Conservation (phyloP, 2,329 filamentous ascomycete species). For the Fusarium anthophilum region DNA sequence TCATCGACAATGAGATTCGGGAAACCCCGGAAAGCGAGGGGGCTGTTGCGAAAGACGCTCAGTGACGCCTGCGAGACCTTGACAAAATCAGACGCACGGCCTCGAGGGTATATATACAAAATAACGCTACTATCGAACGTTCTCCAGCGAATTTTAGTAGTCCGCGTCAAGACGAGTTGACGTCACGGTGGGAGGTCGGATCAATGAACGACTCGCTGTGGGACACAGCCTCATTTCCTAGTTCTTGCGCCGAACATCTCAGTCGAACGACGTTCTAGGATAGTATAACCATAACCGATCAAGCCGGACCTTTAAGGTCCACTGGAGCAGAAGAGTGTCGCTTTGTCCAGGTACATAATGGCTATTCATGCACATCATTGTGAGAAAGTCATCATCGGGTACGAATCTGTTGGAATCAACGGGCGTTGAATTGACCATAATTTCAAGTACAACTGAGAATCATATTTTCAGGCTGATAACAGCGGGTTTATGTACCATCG, state of each 20-base stretch:
- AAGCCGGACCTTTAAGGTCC: neutral
- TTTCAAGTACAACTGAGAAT: neutral
- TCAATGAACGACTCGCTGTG: neutral
- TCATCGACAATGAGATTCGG: slow-evolving; percentile 53
- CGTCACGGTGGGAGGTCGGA: slow-evolving; percentile 26
- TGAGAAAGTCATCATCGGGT: neutral
- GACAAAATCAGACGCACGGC: neutral
- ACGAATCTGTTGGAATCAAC: neutral
- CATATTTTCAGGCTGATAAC: neutral
- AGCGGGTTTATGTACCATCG: neutral
- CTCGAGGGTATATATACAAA: neutral
- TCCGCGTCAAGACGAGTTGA: slow-evolving; percentile 26
- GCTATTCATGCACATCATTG: neutral
- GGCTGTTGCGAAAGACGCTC: neutral
- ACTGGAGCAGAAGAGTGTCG: neutral
- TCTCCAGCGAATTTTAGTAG: neutral
- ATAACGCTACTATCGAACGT: neutral
- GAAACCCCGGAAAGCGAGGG: slow-evolving; percentile 40
- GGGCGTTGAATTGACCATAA: neutral
- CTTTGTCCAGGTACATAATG: neutral
- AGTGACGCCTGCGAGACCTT: slow-evolving; percentile 27
- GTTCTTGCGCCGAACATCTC: slow-evolving; percentile 39
- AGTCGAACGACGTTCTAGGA: slow-evolving; percentile 38
- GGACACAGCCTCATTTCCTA: neutral
- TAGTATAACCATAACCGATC: neutral